phyloP scores from a whole-genome alignment of 495 filamentous ascomycete species.

The Polyplosphaeria fusca region DNA sequence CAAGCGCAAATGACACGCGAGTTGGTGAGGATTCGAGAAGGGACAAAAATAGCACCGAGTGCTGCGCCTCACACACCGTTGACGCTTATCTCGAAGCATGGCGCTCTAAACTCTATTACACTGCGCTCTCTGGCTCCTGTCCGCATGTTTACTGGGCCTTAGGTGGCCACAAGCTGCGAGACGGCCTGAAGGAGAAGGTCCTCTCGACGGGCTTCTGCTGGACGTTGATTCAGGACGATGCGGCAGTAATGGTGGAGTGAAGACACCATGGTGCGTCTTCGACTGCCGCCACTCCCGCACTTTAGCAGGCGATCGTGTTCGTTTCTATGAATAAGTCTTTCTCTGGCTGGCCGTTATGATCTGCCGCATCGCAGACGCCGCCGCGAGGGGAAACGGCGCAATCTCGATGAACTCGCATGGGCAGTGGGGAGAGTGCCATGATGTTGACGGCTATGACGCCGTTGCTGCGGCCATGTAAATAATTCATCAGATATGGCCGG shows the following conservation, averaged over 20 bases:
- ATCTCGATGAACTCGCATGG: background rate
- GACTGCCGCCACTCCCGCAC: slow-evolving; percentile 16
- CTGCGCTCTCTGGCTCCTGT: too few species aligned
- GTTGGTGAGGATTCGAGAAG: too few species aligned
- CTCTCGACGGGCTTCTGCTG: too few species aligned
- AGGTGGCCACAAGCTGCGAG: too few species aligned
- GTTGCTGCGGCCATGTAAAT: background rate
- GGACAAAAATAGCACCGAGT: background rate
- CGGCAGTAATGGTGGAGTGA: too few species aligned
- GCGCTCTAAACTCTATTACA: too few species aligned
- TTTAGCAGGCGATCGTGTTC: slow-evolving; percentile 8
- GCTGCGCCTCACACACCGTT: slow-evolving; percentile 6
- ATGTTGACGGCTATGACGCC: slow-evolving; percentile 4
- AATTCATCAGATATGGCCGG: slow-evolving; percentile 1
- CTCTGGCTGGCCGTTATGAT: too few species aligned
- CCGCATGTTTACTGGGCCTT: too few species aligned
- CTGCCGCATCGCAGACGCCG: background rate
- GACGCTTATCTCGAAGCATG: slow-evolving; percentile 4
- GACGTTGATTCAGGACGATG: too few species aligned
- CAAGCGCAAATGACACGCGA: too few species aligned
- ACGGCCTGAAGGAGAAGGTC: too few species aligned
- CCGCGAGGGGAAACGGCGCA: background rate
- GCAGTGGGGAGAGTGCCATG: background rate
- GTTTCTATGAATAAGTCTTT: slow-evolving; percentile 18
- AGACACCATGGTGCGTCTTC: too few species aligned